Percentiles rank a stretch among this genome's conserved stretches.
Conservation (phyloP, 2,329 filamentous ascomycete genomes). For the Sporothrix pallida region DNA sequence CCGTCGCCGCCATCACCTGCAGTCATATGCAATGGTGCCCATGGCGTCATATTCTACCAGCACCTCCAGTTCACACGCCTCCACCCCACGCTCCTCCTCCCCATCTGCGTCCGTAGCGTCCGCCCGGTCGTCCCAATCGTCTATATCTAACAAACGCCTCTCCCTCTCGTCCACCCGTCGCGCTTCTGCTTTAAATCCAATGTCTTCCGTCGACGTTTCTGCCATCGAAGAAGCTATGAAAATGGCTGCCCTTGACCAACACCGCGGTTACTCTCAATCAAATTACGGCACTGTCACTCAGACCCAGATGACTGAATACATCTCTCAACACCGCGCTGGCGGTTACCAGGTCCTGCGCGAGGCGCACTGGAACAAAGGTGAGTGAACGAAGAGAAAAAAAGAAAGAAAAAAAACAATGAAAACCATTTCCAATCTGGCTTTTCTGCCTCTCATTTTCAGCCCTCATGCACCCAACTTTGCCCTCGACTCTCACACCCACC, state of each 20-base stretch:
- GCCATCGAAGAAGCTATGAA: conserved; percentile 66
- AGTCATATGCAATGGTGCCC: conserved; percentile 42
- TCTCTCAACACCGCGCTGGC: conserved; percentile 56
- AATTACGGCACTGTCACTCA: conserved; percentile 63
- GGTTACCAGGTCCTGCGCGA: conserved; percentile 68
- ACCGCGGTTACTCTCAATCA: conserved; percentile 65
- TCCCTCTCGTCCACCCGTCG: conserved; percentile 57
- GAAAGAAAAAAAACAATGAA: not conserved
- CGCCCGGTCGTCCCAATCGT: conserved; percentile 56
- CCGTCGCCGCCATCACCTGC: conserved; percentile 26
- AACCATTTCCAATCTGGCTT: not conserved
- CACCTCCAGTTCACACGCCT: conserved; percentile 56
- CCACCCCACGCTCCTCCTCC: conserved; percentile 61
- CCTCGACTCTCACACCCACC: not conserved
- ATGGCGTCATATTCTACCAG: conserved; percentile 56
- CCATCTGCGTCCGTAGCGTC: conserved; percentile 56
- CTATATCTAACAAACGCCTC: conserved; percentile 59
- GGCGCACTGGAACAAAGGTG: conserved; percentile 71
- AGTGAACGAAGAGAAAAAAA: conserved; percentile 23
- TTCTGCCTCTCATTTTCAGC: not conserved
- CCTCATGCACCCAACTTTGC: too few species aligned
- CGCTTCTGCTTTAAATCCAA: conserved; percentile 60
- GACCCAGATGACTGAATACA: conserved; percentile 58
- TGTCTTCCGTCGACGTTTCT: conserved; percentile 61
- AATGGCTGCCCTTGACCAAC: conserved; percentile 63